Evolutionary conservation across 2,329 filamentous ascomycete species (phyloP).

Genomic region (Colletotrichum sp.): DNA sequence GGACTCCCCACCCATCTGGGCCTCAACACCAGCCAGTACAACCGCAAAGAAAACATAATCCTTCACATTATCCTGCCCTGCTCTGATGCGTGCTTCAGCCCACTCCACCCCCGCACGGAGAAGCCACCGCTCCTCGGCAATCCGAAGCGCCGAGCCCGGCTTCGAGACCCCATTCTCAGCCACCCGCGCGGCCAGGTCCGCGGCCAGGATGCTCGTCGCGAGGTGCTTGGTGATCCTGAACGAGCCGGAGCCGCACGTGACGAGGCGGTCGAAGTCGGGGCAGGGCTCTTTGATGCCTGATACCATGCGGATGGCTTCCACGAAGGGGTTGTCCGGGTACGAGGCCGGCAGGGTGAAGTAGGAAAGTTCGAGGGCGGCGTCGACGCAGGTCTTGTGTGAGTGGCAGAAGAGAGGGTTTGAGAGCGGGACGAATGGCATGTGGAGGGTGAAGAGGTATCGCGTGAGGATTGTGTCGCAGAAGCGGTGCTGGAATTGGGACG

Average conservation of each 20-base stretch:
- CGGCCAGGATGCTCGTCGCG: constrained; percentile 42
- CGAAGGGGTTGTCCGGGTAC: not conserved
- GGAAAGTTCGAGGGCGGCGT: constrained; percentile 31
- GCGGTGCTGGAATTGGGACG: constrained; percentile 45
- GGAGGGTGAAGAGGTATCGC: constrained; percentile 56
- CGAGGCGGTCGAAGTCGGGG: constrained; percentile 41
- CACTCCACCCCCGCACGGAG: constrained; percentile 32
- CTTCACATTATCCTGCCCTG: constrained; percentile 49
- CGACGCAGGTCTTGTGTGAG: constrained; percentile 54
- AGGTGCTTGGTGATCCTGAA: constrained; percentile 45
- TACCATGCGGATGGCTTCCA: not conserved
- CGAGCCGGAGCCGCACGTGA: constrained; percentile 42
- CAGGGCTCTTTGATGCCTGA: not conserved
- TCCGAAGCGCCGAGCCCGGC: constrained; percentile 31
- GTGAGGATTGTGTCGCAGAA: constrained; percentile 47
- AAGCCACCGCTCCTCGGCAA: constrained; percentile 33
- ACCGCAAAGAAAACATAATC: constrained; percentile 28
- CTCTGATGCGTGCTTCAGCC: constrained; percentile 35
- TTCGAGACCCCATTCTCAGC: constrained; percentile 41
- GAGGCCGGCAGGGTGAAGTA: constrained; percentile 25
- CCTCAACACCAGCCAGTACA: not conserved
- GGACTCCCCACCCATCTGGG: not conserved
- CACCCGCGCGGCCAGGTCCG: constrained; percentile 50
- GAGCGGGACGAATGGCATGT: constrained; percentile 53
- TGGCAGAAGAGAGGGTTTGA: constrained; percentile 54